Base-by-base conservation (phyloP, 495 filamentous ascomycete species). In the Talaromyces stipitatus region DNA sequence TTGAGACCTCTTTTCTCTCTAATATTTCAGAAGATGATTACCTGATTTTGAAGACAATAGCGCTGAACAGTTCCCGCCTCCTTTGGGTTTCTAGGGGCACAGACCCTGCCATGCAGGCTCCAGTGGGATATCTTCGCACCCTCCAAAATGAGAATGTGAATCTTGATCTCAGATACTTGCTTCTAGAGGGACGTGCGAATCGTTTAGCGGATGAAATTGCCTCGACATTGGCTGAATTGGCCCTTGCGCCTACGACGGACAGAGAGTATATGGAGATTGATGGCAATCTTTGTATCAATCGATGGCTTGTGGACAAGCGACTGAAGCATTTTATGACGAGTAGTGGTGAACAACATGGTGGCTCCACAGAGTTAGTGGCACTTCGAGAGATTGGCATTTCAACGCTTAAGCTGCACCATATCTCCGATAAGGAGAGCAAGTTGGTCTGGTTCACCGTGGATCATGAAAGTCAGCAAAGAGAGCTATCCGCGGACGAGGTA, bases 1-100 rank as follows among this genome's bases (percentile, higher is more conserved):
- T 70, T 9, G 63, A 70, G 50, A 57, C 61, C n/a, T 59, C 69
- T 1, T 56, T 74, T 20, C 70, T 78, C 7, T 54, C 65, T 12
- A 58, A 61, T 16, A 48, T 78, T 3, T 60, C 59, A 1, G 47
- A 66, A 11, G 47, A 60, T 4, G 62, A 60, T 4, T 72, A 72
- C 46, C 30, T 61, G 6, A 32, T 41, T 4, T 43, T 79, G 12
- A 56, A 75, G 55, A 22, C 57, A 12, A 32, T 78, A 9, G 45
- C 73, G 1, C 22, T 61, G 9, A 24, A 47, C 12, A 58, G 59
- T 12, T 58, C 60, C 24, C 66, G 53, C 9, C 23, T 72, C 4
- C 51, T 72, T 0, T 74, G 72, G 72, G 50, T 74, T 4, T 68
- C 67, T 2, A 60, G 33, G 30, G 36, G 55, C 11, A 22, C 61